phyloP scores from a whole-genome alignment of 176 grass and related monocot species.

The Melocanna baccifera region DNA sequence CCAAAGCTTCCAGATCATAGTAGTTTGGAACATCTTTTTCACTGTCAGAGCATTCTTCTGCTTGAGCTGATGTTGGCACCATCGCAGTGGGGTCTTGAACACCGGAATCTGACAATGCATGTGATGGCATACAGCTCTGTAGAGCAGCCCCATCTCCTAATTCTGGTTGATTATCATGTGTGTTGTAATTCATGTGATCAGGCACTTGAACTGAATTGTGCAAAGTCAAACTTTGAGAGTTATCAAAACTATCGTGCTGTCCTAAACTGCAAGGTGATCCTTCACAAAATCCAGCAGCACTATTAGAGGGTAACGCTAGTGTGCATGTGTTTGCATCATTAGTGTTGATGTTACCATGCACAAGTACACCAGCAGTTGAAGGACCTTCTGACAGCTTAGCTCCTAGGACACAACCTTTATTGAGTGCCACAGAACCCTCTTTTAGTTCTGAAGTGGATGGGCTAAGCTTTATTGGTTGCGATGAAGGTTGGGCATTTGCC shows the following conservation, averaged over 20 bases:
- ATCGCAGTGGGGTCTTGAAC: constrained; percentile 34
- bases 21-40: constrained; percentile 61
- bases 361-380: constrained; percentile 26
- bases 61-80: constrained; percentile 39
- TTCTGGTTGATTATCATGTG: constrained; percentile 40
- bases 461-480: constrained; percentile 17
- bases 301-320: constrained; percentile 34
- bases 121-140: constrained; percentile 40
- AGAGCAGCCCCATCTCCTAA: constrained; percentile 27
- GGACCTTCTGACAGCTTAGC: constrained; percentile 34
- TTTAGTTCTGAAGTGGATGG: constrained; percentile 49
- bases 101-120: constrained; percentile 32
- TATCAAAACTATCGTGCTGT: constrained; percentile 41
- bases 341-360: constrained; percentile 18
- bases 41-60: constrained; percentile 50
- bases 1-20: constrained; percentile 68
- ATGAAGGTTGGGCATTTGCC: constrained; percentile 30
- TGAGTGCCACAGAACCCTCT: constrained; percentile 31
- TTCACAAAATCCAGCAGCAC: constrained; percentile 43
- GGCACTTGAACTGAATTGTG: constrained; percentile 35
- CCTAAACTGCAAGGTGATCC: constrained; percentile 33
- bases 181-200: constrained; percentile 40
- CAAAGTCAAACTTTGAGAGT: constrained; percentile 29
- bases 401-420: constrained; percentile 32
- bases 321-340: constrained; percentile 42